Evolutionary conservation across 2,329 filamentous ascomycete genomes (phyloP), one percentile per base, ranked within the genome.

Genomic region (Scopulariopsis brevicaulis): DNA sequence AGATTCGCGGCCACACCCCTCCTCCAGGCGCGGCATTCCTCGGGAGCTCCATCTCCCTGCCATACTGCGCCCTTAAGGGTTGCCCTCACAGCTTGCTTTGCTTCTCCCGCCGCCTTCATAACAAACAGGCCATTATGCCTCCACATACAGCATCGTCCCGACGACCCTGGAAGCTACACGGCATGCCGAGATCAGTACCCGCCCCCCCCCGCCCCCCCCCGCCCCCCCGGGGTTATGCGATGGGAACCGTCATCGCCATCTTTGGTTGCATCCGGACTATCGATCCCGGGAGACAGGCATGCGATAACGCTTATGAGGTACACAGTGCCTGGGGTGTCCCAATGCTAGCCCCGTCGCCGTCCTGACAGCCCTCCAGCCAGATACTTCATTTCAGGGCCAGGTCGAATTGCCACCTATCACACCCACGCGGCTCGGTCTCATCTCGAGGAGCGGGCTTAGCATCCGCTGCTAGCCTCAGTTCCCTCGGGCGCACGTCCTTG

Each of bases 101-200:
- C 20, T 46, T 43, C 37, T 25, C 54, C 15, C 22, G n/a, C 40
- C 37, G 54, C n/a, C 25, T 7, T n/a, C 43, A 55, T 46, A 55
- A n/a, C 22, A 24, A 43, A 22, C n/a, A 40, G 12, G 24, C 15
- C 25, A 55, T 34, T 46, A 28, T 22, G 5, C n/a, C 37, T 6
- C 14, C 35, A n/a, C 22, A 46, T 46, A 48, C n/a, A 46, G 35
- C 22, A 25, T 14, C 24, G 22, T 43, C 43, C 25, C 40, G 55
- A 56, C 15, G 55, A 56, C 55, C 55, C 55, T 56, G 55, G 55
- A 51, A 43, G 55, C 35, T 56, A 56, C 55, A 56, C 50, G 55
- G 54, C 54, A 56, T 43, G 24, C 28, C 11, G 37, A 52, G 25
- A 43, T 18, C 54, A 46, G 54, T 34, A 24, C 43, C 54, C 35